Evolutionary conservation across 2,329 filamentous ascomycete genomes (phyloP).

Genomic region (Clarireedia homoeocarpa): DNA sequence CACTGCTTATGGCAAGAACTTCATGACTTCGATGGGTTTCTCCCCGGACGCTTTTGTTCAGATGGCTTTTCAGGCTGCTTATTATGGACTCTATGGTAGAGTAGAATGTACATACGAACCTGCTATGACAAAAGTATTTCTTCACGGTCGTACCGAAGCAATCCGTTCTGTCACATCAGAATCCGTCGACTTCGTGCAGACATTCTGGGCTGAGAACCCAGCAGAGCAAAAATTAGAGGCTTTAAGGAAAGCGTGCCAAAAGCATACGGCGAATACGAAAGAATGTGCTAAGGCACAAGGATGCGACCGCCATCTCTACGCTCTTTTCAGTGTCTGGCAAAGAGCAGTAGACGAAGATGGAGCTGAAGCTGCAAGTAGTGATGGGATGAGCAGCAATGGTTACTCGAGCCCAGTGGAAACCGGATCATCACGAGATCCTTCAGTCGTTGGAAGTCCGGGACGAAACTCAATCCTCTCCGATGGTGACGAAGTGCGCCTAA

Average conservation of each 20-base stretch:
- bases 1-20: constrained; percentile 84
- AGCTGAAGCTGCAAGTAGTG: constrained; percentile 39
- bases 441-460: constrained; percentile 45
- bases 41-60: constrained; percentile 96
- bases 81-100: constrained; percentile 91
- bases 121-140: constrained; percentile 92
- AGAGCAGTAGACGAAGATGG: constrained; percentile 70
- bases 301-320: constrained; percentile 88
- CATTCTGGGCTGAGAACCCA: constrained; percentile 90
- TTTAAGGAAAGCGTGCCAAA: constrained; percentile 73
- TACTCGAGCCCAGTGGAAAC: constrained; percentile 49
- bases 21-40: constrained; percentile 94
- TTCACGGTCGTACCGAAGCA: constrained; percentile 91
- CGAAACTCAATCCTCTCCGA: constrained; percentile 41
- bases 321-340: constrained; percentile 92
- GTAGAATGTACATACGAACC: constrained; percentile 96
- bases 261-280: constrained; percentile 71
- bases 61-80: constrained; percentile 97
- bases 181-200: constrained; percentile 80
- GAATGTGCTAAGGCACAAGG: constrained; percentile 86
- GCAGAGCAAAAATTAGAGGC: constrained; percentile 78
- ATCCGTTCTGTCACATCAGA: constrained; percentile 80
- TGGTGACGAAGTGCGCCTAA: constrained; percentile 6
- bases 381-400: constrained; percentile 45
- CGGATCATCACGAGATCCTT: constrained; percentile 40